Conservation (phyloP, 495 filamentous ascomycete genomes). For the Haplographium delicatum region DNA sequence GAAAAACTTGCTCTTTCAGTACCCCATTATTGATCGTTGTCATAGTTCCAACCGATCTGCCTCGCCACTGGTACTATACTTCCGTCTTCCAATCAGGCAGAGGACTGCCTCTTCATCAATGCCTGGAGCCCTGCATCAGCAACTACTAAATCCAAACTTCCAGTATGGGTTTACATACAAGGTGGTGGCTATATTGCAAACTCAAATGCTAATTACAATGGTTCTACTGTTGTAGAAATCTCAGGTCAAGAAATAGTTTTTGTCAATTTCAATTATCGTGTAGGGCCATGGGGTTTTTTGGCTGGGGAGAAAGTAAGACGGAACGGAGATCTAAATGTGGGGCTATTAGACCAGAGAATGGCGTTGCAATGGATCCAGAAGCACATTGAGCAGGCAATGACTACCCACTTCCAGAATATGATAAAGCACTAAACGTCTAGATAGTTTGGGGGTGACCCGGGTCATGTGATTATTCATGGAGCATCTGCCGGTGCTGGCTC, state of each 20-base stretch:
- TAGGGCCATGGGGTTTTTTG: constrained; percentile 70
- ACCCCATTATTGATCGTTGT: neutral
- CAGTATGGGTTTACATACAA: constrained; percentile 71
- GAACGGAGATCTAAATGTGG: constrained; percentile 61
- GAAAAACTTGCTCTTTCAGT: neutral
- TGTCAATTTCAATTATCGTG: constrained; percentile 73
- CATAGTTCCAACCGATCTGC: constrained; percentile 19
- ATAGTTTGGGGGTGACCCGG: constrained; percentile 52
- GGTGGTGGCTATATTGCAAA: constrained; percentile 67
- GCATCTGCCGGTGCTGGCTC: constrained; percentile 61
- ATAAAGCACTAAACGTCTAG: constrained; percentile 22
- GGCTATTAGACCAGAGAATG: constrained; percentile 63
- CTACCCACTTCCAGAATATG: constrained; percentile 22
- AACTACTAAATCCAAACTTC: constrained; percentile 33
- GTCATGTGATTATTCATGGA: constrained; percentile 65
- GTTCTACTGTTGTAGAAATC: constrained; percentile 52
- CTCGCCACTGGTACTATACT: constrained; percentile 12
- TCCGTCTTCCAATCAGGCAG: constrained; percentile 37
- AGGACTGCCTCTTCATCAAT: constrained; percentile 72
- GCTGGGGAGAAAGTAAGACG: constrained; percentile 52
- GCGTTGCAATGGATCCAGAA: constrained; percentile 65
- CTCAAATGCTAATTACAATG: constrained; percentile 65
- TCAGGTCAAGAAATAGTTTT: constrained; percentile 57
- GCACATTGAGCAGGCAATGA: constrained; percentile 53
- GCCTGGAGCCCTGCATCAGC: constrained; percentile 54